These are phyloP conservation scores for Starmera quercuum DNA, from an alignment of 805 yeast genomes.

Conservation along the genomic window DNA sequence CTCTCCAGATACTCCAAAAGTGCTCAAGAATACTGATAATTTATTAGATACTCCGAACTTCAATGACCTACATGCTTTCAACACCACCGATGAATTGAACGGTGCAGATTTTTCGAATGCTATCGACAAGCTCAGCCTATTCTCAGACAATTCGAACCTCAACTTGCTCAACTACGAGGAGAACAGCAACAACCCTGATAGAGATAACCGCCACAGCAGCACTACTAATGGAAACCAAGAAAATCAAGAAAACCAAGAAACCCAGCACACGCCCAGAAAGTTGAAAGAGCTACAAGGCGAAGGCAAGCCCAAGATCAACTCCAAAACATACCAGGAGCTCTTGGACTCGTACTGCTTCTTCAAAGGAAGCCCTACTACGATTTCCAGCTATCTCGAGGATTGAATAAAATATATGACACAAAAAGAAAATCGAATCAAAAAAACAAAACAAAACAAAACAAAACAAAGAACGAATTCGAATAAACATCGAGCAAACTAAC, in stretches of 20 bases:
- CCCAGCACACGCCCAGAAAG: background rate
- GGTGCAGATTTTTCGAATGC: constrained; percentile 2
- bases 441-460: too few relatives aligned
- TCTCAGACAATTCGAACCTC: constrained; percentile 3
- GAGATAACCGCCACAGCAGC: too few relatives aligned
- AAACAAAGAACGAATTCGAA: too few relatives aligned
- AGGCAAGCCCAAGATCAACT: constrained; percentile 31
- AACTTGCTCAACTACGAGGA: constrained; percentile 2
- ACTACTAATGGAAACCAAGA: too few relatives aligned
- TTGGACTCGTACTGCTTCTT: constrained; percentile 58
- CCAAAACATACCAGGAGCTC: constrained; percentile 48
- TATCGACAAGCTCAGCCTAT: constrained; percentile 3
- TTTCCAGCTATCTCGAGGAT: constrained; percentile 20
- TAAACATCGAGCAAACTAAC: too few relatives aligned
- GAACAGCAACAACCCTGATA: too few relatives aligned
- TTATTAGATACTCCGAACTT: constrained; percentile 4
- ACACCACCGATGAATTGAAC: background rate
- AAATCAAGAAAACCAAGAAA: background rate
- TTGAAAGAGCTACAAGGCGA: constrained; percentile 6
- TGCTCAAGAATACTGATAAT: constrained; percentile 7
- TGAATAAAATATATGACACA: too few relatives aligned
- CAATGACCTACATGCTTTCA: constrained; percentile 5
- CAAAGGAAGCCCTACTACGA: constrained; percentile 26
- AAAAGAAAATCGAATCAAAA: too few relatives aligned
- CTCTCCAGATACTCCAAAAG: constrained; percentile 22